Evolutionary conservation across 306 rosid species (phyloP).

Genomic region (Senna tora): DNA sequence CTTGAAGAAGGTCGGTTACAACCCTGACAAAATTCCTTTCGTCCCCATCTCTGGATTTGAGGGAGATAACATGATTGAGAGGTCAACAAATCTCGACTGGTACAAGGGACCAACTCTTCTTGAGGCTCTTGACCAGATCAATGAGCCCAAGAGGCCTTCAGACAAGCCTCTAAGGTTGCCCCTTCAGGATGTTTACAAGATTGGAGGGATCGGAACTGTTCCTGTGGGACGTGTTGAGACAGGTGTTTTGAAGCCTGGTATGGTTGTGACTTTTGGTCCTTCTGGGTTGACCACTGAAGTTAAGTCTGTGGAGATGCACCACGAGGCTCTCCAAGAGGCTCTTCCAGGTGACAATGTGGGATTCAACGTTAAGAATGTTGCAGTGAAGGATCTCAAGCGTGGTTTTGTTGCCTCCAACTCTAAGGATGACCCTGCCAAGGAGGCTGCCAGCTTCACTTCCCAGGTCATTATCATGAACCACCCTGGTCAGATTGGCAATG

Average conservation of each 20-base stretch:
- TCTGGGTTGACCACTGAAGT: slow-evolving; percentile 80
- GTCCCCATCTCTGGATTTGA: slow-evolving; percentile 96
- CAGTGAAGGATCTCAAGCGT: slow-evolving; percentile 96
- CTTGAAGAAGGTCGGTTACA: slow-evolving; percentile 90
- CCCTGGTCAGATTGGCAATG: slow-evolving; percentile 92
- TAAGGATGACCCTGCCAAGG: slow-evolving; percentile 95
- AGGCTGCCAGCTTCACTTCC: slow-evolving; percentile 82
- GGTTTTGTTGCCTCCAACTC: slow-evolving; percentile 91
- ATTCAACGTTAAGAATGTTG: slow-evolving; percentile 91
- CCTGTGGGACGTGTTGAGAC: slow-evolving; percentile 96
- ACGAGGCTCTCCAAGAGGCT: slow-evolving; percentile 79
- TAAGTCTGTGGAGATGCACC: slow-evolving; percentile 95
- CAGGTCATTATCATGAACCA: slow-evolving; percentile 95
- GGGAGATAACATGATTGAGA: slow-evolving; percentile 93
- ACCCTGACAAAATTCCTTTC: slow-evolving; percentile 83
- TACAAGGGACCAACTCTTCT: slow-evolving; percentile 97
- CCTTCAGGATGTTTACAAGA: slow-evolving; percentile 97
- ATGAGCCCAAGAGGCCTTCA: slow-evolving; percentile 84
- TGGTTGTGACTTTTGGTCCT: slow-evolving; percentile 76
- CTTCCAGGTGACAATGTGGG: slow-evolving; percentile 92
- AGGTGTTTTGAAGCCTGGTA: slow-evolving; percentile 75
- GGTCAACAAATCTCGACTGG: slow-evolving; percentile 94
- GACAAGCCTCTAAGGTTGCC: slow-evolving; percentile 93
- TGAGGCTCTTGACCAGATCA: slow-evolving; percentile 77
- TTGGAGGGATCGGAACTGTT: slow-evolving; percentile 95